Evolutionary conservation across 164 flowering plant species (phyloP).

Genomic region (Vitis vinifera): DNA sequence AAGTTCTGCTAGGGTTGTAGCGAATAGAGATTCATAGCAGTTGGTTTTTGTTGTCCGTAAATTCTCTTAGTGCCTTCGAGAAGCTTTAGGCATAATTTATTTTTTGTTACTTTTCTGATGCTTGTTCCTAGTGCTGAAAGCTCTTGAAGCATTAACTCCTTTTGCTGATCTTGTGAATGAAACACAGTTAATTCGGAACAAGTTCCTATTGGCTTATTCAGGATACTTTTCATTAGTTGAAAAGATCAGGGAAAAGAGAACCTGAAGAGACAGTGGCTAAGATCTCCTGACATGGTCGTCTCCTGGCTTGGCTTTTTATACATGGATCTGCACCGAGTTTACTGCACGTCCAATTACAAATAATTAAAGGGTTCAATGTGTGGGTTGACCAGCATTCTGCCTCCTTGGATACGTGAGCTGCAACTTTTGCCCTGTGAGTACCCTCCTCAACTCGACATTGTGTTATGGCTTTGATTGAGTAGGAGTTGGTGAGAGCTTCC

Average conservation of each 20-base stretch:
- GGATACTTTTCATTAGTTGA: background rate
- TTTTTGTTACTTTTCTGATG: background rate
- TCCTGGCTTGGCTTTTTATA: background rate
- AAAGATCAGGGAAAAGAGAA: background rate
- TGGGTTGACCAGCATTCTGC: background rate
- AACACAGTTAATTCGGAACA: background rate
- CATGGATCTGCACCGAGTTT: background rate
- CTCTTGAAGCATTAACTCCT: background rate
- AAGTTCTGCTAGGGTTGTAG: slow-evolving; percentile 24
- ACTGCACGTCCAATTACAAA: background rate
- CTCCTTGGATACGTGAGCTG: background rate
- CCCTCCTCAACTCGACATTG: background rate
- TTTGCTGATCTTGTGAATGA: background rate
- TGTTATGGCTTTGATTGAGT: background rate
- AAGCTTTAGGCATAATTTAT: background rate
- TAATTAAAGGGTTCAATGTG: background rate
- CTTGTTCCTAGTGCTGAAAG: background rate
- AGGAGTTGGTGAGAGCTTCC: background rate
- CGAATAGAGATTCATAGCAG: slow-evolving; percentile 29
- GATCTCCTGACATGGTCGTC: background rate
- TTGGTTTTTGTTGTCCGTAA: slow-evolving; percentile 1
- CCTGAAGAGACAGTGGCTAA: background rate
- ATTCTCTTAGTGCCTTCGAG: background rate
- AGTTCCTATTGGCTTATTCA: background rate
- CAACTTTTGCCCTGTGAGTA: background rate